Conservation (phyloP, 345 rosid species). For the Eucalyptus erythrocorys region DNA sequence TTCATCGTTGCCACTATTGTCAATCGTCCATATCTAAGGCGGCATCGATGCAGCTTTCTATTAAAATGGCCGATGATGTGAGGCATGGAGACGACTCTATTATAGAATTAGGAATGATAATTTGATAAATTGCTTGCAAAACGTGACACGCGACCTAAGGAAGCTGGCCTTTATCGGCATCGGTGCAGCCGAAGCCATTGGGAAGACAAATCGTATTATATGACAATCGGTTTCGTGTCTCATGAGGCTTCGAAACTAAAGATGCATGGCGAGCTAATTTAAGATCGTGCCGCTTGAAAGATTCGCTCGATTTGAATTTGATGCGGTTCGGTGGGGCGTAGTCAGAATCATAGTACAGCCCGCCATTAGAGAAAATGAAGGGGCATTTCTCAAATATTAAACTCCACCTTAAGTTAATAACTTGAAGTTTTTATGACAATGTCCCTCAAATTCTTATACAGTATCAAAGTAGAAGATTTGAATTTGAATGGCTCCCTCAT, state of each 20-base stretch:
- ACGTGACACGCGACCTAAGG: not conserved
- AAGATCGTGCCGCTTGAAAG: not conserved
- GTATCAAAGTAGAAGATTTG: not conserved
- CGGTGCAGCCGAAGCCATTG: not conserved
- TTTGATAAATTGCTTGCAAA: not conserved
- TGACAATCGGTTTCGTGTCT: not conserved
- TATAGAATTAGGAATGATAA: not conserved
- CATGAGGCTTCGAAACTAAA: not conserved
- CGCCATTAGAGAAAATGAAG: not conserved
- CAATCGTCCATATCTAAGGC: not conserved
- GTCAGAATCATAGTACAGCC: not conserved
- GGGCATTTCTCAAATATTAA: not conserved
- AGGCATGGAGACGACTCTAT: not conserved
- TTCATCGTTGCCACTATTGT: not conserved
- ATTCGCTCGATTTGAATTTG: not conserved
- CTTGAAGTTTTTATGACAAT: not conserved
- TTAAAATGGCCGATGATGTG: not conserved
- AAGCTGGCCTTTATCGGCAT: not conserved
- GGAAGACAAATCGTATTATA: not conserved
- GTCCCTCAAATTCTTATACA: not conserved
- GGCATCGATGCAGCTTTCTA: not conserved
- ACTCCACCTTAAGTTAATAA: not conserved
- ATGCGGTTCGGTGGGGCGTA: not conserved
- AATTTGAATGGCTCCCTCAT: not conserved
- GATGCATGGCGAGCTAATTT: not conserved